phyloP scores from a whole-genome alignment of 164 flowering plant species.

The Hamamelis virginiana region DNA sequence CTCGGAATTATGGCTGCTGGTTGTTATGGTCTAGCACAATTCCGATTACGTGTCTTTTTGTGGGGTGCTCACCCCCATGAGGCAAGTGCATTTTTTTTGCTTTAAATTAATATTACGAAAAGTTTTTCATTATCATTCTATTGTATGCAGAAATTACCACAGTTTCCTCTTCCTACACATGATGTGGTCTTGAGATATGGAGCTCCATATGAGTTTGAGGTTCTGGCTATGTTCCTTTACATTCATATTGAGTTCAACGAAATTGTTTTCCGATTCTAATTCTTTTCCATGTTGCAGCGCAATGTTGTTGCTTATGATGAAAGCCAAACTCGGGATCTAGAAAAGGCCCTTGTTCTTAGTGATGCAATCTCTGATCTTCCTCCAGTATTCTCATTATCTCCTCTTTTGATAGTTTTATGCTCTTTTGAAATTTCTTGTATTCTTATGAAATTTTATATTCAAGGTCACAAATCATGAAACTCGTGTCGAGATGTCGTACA shows the following conservation, averaged over 20 bases:
- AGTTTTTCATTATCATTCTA: not conserved
- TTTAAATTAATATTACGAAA: slow-evolving; percentile 6
- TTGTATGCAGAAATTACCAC: slow-evolving; percentile 48
- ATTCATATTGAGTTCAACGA: slow-evolving; percentile 1
- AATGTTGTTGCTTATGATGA: slow-evolving; percentile 61
- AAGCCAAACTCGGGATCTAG: slow-evolving; percentile 42
- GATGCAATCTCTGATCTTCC: slow-evolving; percentile 72
- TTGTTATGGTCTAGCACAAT: slow-evolving; percentile 69
- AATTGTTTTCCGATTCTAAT: slow-evolving; percentile 1
- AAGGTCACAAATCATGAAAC: slow-evolving; percentile 44
- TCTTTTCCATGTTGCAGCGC: slow-evolving; percentile 31
- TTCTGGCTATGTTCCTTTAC: slow-evolving; percentile 4
- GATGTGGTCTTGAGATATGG: slow-evolving; percentile 46
- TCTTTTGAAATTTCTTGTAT: slow-evolving; percentile 3
- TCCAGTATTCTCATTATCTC: slow-evolving; percentile 28
- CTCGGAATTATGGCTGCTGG: slow-evolving; percentile 72
- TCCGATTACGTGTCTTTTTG: slow-evolving; percentile 52
- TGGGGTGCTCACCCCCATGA: slow-evolving; percentile 56
- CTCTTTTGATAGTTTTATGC: slow-evolving; percentile 2
- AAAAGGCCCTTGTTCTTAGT: slow-evolving; percentile 41
- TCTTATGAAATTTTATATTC: slow-evolving; percentile 4
- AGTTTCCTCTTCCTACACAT: slow-evolving; percentile 60
- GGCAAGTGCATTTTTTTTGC: slow-evolving; percentile 29
- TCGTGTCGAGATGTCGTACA: slow-evolving; percentile 47
- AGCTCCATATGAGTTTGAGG: slow-evolving; percentile 60